Evolutionary conservation across 495 filamentous ascomycete species (phyloP), one percentile per base, ranked within the genome.

Genomic region (Penicillium canescens): DNA sequence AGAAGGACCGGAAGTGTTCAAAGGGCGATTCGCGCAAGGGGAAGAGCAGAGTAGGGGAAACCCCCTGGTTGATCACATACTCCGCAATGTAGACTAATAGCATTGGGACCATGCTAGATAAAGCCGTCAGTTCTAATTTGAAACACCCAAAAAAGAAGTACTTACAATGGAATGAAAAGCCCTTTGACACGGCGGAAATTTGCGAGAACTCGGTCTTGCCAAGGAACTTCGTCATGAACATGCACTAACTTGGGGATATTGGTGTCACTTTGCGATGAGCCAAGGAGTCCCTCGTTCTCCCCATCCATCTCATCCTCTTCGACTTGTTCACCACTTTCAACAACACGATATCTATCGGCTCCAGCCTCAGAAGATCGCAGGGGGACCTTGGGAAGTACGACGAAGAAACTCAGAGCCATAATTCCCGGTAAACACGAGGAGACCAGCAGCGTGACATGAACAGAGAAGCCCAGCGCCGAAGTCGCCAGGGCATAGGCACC

Each of bases 61-160:
- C 89, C 36, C 91, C 91, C 72, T 94, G 91, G 72, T 97, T 97
- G 70, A 97, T 96, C 54, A 90, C 92, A 67, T 97, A 98, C 76
- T 98, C 94, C 46, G 91, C 90, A 36, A 96, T 81, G 65, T 96
- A 98, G 49, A 98, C 94, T 21, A 98, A 73, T 37, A 97, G 74
- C 9, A 98, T 78, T 0, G 94, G 94, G 3, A 96, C 75, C 91
- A 98, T 97, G 65, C 91, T 87, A 36, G 52, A 55, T 26, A 59
- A 47, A 42, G 24, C 45, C 44, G 74, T 73, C 33, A 75, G 61
- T 43, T 54, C 26, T 31, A 43, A 35, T 24, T 13, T 43, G 26
- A 9, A 23, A 16, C 0, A 10, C 33, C 18, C 9, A 11, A 4
- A 31, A 28, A 6, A 21, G 20, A 14, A 50, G 6, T 21, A 70